Conservation (phyloP, 1,284 basidiomycete species). For the Sphaerobolus stellatus region DNA sequence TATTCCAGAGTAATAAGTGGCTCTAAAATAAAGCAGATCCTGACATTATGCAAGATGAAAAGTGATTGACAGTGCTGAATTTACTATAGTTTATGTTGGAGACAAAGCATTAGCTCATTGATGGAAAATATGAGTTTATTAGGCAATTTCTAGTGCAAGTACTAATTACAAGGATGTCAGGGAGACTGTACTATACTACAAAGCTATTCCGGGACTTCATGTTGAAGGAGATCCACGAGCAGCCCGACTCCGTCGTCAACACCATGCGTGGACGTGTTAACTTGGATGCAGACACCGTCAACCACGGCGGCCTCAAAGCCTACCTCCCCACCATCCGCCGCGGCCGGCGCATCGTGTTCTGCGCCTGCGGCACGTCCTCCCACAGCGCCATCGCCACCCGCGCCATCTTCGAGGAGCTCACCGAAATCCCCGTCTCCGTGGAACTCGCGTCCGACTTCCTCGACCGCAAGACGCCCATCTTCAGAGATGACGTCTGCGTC, state of each 20-base stretch:
- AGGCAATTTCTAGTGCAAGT: too few species aligned
- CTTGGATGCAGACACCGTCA: conserved; percentile 92
- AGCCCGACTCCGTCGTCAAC: conserved; percentile 99
- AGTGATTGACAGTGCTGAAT: too few species aligned
- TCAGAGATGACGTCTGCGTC: conserved; percentile 97
- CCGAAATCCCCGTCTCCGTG: conserved; percentile 97
- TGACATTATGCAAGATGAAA: too few species aligned
- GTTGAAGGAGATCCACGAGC: conserved; percentile 99
- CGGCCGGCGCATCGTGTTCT: conserved; percentile 93
- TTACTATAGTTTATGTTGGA: too few species aligned
- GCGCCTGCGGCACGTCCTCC: conserved; percentile 97
- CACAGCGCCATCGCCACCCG: conserved; percentile 98
- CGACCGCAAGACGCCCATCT: conserved; percentile 98
- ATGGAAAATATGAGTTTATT: too few species aligned
- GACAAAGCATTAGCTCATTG: too few species aligned
- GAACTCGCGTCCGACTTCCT: conserved; percentile 99
- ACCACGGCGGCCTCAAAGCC: conserved; percentile 91
- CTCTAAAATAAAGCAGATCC: too few species aligned
- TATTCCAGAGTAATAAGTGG: too few species aligned
- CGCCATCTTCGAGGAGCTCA: conserved; percentile 98
- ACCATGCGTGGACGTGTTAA: conserved; percentile 99
- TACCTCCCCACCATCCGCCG: conserved; percentile 96
- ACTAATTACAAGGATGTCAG: too few species aligned
- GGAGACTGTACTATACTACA: too few species aligned
- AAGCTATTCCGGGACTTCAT: conserved; percentile 99